Conservation (phyloP, 192 early-diverging fungal species). For the Umbelopsis ramanniana region DNA sequence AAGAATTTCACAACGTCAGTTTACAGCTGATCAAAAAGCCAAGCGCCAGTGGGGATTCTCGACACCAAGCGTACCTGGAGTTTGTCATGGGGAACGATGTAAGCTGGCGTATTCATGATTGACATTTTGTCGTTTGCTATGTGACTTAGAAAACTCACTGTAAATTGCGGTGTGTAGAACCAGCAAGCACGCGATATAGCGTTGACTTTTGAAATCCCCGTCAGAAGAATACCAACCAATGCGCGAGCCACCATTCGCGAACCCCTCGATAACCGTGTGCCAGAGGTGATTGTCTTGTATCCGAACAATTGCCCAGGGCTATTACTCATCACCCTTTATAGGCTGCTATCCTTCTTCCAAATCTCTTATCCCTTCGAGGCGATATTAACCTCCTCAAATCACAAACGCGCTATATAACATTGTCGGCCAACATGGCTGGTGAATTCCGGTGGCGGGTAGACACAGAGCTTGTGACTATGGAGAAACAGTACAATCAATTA, state of each 20-base stretch:
- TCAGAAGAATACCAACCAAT: constrained; percentile 53
- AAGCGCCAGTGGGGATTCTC: constrained; percentile 4
- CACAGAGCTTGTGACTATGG: constrained; percentile 62
- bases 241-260: constrained; percentile 32
- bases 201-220: constrained; percentile 36
- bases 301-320: too few relatives aligned
- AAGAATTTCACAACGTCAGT: constrained; percentile 52
- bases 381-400: constrained; percentile 70
- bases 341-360: constrained; percentile 81
- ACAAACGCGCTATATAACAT: constrained; percentile 60
- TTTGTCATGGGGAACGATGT: constrained; percentile 50
- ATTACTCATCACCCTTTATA: constrained; percentile 33
- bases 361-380: constrained; percentile 63
- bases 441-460: constrained; percentile 63
- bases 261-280: constrained; percentile 39
- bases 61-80: constrained; percentile 50
- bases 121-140: constrained; percentile 1
- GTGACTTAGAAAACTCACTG: too few relatives aligned
- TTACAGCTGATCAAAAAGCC: constrained; percentile 71
- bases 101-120: constrained; percentile 29
- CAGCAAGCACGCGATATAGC: constrained; percentile 20
- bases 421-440: constrained; percentile 75
- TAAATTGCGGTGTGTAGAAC: constrained; percentile 27
- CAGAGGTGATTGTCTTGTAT: background rate
- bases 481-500: constrained; percentile 62